Conservation (phyloP, 495 filamentous ascomycete genomes). For the Corynascus novoguineensis region DNA sequence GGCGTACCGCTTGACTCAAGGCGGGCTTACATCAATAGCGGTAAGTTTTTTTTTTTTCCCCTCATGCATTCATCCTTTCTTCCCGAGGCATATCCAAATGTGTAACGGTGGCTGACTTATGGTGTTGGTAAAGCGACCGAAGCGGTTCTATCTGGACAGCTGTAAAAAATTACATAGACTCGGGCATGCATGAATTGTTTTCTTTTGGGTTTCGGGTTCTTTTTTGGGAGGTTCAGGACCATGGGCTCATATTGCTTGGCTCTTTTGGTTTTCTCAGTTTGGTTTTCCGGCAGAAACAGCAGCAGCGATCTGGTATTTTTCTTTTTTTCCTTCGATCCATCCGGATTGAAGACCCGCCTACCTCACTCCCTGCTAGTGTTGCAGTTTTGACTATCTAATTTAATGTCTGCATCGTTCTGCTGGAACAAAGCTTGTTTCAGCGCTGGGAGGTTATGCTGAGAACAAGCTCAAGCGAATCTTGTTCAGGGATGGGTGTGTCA, state of each 20-base stretch:
- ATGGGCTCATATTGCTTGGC: background rate
- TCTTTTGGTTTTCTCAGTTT: background rate
- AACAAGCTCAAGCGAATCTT: too few species aligned
- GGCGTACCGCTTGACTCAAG: constrained; percentile 71
- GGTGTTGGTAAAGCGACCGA: constrained; percentile 39
- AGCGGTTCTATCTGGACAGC: constrained; percentile 43
- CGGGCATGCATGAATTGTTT: too few species aligned
- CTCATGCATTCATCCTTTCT: background rate
- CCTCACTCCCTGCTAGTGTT: background rate
- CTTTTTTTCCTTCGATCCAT: background rate
- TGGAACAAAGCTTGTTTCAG: too few species aligned
- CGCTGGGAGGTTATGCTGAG: too few species aligned
- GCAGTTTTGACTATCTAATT: background rate
- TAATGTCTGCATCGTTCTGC: constrained; percentile 1
- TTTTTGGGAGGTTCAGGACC: too few species aligned
- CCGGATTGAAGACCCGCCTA: background rate
- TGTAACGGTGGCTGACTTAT: constrained; percentile 9
- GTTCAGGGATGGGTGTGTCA: too few species aligned
- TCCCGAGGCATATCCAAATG: too few species aligned
- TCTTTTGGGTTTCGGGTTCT: background rate
- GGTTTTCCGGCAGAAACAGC: background rate
- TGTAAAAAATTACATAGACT: constrained; percentile 23
- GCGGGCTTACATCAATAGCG: constrained; percentile 88
- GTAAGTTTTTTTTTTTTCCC: constrained; percentile 48
- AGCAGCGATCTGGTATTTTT: background rate